phyloP scores from a whole-genome alignment of 352 stramenopile genomes.

The Phytophthora podocarpi region DNA sequence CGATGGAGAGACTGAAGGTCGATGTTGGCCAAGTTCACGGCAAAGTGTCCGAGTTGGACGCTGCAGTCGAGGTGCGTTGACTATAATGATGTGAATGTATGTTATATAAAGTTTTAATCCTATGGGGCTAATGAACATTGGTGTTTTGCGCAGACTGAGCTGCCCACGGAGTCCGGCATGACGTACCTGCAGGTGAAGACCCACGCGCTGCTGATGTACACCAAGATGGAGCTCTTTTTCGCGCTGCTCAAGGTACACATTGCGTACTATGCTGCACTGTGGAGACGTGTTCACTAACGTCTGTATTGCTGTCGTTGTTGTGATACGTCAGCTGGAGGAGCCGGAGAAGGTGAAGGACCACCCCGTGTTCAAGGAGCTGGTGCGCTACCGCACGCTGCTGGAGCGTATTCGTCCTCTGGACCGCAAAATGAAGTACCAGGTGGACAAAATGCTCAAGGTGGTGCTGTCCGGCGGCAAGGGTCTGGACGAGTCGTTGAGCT shows the following conservation, averaged over 20 bases:
- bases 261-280: neutral
- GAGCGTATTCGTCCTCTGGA: slow-evolving; percentile 86
- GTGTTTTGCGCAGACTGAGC: slow-evolving; percentile 46
- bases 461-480: slow-evolving; percentile 74
- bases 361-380: slow-evolving; percentile 85
- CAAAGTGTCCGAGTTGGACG: slow-evolving; percentile 55
- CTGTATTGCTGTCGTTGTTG: neutral
- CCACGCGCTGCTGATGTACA: slow-evolving; percentile 86
- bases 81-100: neutral
- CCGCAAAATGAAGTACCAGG: slow-evolving; percentile 90
- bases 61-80: slow-evolving; percentile 46
- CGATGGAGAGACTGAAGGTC: slow-evolving; percentile 58
- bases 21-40: slow-evolving; percentile 59
- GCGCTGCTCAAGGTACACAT: slow-evolving; percentile 68
- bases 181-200: slow-evolving; percentile 89
- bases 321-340: slow-evolving; percentile 53
- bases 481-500: slow-evolving; percentile 79
- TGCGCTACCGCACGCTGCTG: slow-evolving; percentile 84
- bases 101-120: neutral
- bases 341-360: slow-evolving; percentile 77
- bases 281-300: neutral
- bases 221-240: slow-evolving; percentile 89
- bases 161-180: slow-evolving; percentile 70
- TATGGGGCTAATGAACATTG: neutral
- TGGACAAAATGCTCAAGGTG: slow-evolving; percentile 92